Percentiles rank a stretch among this genome's conserved stretches.
phyloP scores from a whole-genome alignment of 352 stramenopile species.

The Blastocystis sp. region DNA sequence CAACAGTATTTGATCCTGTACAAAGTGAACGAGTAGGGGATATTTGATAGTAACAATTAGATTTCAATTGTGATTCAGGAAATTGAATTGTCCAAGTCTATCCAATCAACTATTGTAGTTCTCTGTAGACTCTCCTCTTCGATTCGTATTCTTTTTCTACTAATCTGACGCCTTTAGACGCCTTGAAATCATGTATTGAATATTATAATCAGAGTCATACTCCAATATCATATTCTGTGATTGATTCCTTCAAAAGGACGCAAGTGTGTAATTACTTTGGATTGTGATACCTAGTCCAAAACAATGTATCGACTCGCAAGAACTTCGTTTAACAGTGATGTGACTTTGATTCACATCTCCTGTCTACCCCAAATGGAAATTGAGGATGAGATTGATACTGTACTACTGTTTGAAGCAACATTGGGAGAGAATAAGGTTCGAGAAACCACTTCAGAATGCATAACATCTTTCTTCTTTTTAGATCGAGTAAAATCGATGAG shows the following conservation, averaged over 20 bases:
- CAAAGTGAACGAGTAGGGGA: neutral
- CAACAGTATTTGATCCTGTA: neutral
- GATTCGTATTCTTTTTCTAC: neutral
- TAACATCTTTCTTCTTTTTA: neutral
- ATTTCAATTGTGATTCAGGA: neutral
- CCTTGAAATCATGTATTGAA: neutral
- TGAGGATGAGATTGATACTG: neutral
- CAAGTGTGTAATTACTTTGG: neutral
- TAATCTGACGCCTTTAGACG: neutral
- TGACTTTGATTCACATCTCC: slow-evolving; percentile 22
- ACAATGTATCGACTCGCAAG: neutral
- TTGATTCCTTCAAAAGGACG: slow-evolving; percentile 30
- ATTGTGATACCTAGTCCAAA: neutral
- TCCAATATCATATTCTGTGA: neutral
- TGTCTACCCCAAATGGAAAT: slow-evolving; percentile 47
- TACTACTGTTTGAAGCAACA: slow-evolving; percentile 31
- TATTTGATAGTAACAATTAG: neutral
- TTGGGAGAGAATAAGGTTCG: neutral
- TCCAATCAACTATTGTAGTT: neutral
- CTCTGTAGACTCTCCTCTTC: neutral
- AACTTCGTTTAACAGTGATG: neutral
- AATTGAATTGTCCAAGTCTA: neutral
- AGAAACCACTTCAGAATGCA: neutral
- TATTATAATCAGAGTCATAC: neutral
- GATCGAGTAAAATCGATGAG: neutral